Base-by-base conservation (phyloP, 2,329 filamentous ascomycete genomes). In the Rutstroemia sp. region DNA sequence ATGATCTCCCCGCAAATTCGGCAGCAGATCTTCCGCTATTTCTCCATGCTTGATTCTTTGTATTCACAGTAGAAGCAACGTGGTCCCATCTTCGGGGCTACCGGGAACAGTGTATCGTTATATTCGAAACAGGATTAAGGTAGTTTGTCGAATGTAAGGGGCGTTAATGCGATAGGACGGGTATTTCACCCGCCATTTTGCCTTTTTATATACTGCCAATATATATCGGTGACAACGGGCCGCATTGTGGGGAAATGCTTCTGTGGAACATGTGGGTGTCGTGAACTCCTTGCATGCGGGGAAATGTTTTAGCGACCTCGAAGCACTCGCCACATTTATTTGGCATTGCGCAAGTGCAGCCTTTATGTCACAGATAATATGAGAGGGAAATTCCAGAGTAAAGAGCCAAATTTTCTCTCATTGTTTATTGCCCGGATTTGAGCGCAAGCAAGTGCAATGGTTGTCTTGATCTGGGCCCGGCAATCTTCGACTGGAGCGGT, bases 141-240 rank as follows among this genome's bases (percentile, higher is more conserved):
- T 27, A 55, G 23, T 41, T 50, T 50, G 38, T 18, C 46, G 46
- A 55, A 25, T 50, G 19, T 51, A 39, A 50, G 52, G 45, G 37
- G 46, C 21, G 8, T 34, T 5, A 7, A 42, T 42, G 16, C 42
- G 52, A 55, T 55, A 49, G 45, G 52, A 19, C 34, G 52, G 6
- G 45, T 42, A 55, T 34, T 55, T 25, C 23, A 42, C 27, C 52
- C 19, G 10, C 8, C 14, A 44, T 50, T 51, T 30, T 44, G 53
- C 25, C 45, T 14, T 14, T 30, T 38, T 37, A n/a, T 19, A 53
- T 39, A 53, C 19, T 27, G 51, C 14, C 51, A 25, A 38, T 49
- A 55, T 21, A 16, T 50, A n/a, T 55, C 53, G 53, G 53, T 38
- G 38, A 23, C 25, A 37, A 42, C 53, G 53, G 53, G 38, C 53